Base-by-base conservation (phyloP, 2,329 filamentous ascomycete species). In the Colletotrichum higginsianum region DNA sequence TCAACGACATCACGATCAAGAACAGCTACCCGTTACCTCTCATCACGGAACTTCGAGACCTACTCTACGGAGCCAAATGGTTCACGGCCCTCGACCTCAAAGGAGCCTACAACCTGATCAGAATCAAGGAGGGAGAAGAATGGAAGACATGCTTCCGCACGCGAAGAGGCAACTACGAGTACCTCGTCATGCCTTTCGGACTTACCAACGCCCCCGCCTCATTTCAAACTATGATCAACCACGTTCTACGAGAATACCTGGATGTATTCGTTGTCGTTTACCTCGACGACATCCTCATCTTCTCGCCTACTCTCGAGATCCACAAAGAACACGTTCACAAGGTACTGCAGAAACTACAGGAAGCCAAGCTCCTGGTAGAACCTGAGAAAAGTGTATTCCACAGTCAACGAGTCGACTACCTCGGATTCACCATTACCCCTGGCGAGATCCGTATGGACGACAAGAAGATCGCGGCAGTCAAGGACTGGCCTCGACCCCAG, bases 221-320 rank as follows among this genome's bases (percentile, higher is more conserved):
- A 18, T 57, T 57, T 44, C 18, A 57, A 57, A 57, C 26, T 40
- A 42, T 42, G 26, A 26, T 52, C 23, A 52, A 52, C 49, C 7
- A 52, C 7, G 49, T 52, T 2, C 13, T 52, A 23, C 23, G 23
- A 26, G 49, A 52, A 26, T 52, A 23, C 23, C 7, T 52, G 8
- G 49, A 52, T n/a, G n/a, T 52, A 15, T 52, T 26, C 2, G n/a
- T 23, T 23, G 23, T 23, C 23, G 23, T 23, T 23, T 23, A 23
- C 23, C 23, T 23, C 3, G 23, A 23, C 23, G 23, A 52, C n/a
- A 26, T 52, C n/a, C n/a, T 52, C 2, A 52, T 52, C n/a, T 52
- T 23, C 49, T 52, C 7, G 6, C n/a, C 5, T 7, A n/a, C 23
- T 2, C 49, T 52, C 23, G 23, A 52, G 26, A 23, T 8, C 2